Percentiles rank a stretch among this genome's conserved stretches.
These are phyloP conservation scores for Kalaharituber pfeilii DNA, from an alignment of 2,329 filamentous ascomycete species.

Conservation along the genomic window DNA sequence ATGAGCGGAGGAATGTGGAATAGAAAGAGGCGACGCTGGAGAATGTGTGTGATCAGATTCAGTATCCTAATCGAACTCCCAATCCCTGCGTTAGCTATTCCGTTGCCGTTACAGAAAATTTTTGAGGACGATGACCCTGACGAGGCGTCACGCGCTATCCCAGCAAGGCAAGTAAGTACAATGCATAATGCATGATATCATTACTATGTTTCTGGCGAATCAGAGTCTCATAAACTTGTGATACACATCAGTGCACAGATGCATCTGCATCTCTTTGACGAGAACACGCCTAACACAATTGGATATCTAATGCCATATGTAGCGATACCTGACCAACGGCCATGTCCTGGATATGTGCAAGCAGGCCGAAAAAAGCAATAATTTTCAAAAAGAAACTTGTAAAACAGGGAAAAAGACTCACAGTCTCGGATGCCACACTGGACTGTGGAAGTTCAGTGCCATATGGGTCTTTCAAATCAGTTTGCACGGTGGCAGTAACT, in stretches of 20 bases:
- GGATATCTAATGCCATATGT: not conserved
- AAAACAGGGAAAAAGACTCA: not conserved
- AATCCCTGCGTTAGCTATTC: no score
- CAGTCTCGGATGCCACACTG: slow-evolving; percentile 6
- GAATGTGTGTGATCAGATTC: slow-evolving; percentile 1
- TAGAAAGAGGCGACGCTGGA: not conserved
- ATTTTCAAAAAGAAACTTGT: not conserved
- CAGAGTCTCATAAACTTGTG: no score
- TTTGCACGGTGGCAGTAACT: slow-evolving; percentile 9
- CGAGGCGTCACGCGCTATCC: no score
- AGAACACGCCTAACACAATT: not conserved
- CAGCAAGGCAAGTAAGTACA: no score
- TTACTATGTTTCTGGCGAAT: no score
- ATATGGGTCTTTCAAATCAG: slow-evolving; percentile 12
- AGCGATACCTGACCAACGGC: not conserved
- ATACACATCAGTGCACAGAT: no score
- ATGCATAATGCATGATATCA: no score
- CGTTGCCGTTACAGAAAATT: no score
- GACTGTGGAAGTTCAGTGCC: slow-evolving; percentile 13
- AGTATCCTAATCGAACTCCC: not conserved
- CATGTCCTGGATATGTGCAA: not conserved
- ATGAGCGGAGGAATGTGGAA: not conserved
- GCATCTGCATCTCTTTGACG: no score
- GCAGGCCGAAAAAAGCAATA: not conserved
- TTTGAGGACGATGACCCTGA: no score